Conservation (phyloP, 2,329 filamentous ascomycete genomes). For the Fusarium marasasianum region DNA sequence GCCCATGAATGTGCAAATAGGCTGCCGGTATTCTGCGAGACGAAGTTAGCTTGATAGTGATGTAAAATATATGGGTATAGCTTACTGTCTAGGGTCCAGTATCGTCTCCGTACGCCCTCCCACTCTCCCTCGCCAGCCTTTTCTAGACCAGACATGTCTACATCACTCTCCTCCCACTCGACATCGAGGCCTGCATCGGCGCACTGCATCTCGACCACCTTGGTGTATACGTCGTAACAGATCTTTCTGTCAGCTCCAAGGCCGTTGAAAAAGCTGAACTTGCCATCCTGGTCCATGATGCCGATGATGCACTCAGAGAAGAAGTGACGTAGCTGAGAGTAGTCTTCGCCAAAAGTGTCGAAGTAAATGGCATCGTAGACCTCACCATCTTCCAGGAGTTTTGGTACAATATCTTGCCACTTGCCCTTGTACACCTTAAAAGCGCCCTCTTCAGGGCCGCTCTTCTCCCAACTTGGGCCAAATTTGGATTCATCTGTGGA, state of each 20-base stretch:
- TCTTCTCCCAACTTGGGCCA: conserved; percentile 63
- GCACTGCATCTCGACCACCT: conserved; percentile 90
- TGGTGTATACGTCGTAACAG: conserved; percentile 96
- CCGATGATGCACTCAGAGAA: conserved; percentile 88
- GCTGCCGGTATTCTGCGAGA: conserved; percentile 72
- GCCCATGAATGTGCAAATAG: conserved; percentile 77
- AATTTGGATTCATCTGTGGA: conserved; percentile 59
- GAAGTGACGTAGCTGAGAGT: conserved; percentile 83
- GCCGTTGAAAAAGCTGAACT: conserved; percentile 90
- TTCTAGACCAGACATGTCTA: conserved; percentile 73
- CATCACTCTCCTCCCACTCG: conserved; percentile 81
- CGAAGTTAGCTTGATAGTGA: conserved; percentile 36
- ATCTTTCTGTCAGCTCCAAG: conserved; percentile 91
- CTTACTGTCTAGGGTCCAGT: conserved; percentile 85
- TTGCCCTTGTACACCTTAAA: conserved; percentile 73
- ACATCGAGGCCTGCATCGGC: conserved; percentile 90
- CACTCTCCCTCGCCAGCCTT: conserved; percentile 78
- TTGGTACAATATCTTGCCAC: conserved; percentile 84
- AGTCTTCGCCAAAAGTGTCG: conserved; percentile 97
- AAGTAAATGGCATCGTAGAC: conserved; percentile 93
- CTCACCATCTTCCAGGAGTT: conserved; percentile 72
- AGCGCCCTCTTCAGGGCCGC: conserved; percentile 69
- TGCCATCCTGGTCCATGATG: conserved; percentile 75
- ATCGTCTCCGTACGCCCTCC: conserved; percentile 86
- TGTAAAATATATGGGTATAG: conserved; percentile 21